Evolutionary conservation across 2,329 filamentous ascomycete genomes (phyloP).

Genomic region (Xylaria sp.): DNA sequence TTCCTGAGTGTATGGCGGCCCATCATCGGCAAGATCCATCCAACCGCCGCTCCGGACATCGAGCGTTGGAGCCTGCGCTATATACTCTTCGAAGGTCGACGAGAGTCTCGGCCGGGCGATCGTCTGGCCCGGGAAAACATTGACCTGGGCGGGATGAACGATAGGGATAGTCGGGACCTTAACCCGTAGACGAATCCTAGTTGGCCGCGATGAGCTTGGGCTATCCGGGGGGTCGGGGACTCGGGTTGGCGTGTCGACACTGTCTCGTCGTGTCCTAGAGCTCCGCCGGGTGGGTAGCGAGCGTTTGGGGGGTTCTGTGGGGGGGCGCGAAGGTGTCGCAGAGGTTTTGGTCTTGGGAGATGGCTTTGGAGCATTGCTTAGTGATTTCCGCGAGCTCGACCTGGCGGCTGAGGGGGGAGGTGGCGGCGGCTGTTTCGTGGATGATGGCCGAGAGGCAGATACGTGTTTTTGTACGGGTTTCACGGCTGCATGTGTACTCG

Average conservation of each 20-base stretch:
- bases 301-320: constrained; percentile 51
- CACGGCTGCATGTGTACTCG: constrained; percentile 48
- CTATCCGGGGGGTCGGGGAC: constrained; percentile 41
- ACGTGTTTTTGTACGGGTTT: constrained; percentile 48
- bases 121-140: constrained; percentile 54
- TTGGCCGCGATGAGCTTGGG: constrained; percentile 43
- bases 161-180: constrained; percentile 64
- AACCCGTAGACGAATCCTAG: constrained; percentile 62
- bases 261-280: constrained; percentile 53
- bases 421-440: constrained; percentile 42
- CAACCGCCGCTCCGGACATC: constrained; percentile 68
- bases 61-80: constrained; percentile 61
- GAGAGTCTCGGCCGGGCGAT: constrained; percentile 62
- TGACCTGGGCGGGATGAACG: constrained; percentile 69
- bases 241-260: constrained; percentile 44
- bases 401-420: constrained; percentile 42
- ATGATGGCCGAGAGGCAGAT: constrained; percentile 48
- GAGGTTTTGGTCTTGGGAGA: constrained; percentile 52
- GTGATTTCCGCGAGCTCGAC: constrained; percentile 42
- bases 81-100: constrained; percentile 68
- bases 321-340: constrained; percentile 56
- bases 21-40: constrained; percentile 66
- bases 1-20: constrained; percentile 67
- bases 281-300: constrained; percentile 58
- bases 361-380: constrained; percentile 40